Conservation (phyloP, 306 rosid species). For the Coriaria nepalensis region DNA sequence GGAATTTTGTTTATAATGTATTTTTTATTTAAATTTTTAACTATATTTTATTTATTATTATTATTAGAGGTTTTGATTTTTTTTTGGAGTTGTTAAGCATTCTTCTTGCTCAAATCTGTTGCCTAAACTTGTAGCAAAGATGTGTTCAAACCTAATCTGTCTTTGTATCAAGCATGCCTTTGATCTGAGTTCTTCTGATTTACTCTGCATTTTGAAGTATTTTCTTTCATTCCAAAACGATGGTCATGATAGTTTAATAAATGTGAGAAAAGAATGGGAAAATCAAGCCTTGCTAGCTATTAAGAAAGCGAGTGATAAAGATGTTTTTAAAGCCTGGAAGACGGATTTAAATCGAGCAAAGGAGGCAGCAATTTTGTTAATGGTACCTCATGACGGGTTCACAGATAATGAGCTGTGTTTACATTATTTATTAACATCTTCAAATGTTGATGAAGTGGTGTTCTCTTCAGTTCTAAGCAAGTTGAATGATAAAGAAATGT, state of each 20-base stretch:
- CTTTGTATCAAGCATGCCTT: conserved; percentile 47
- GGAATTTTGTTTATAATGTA: too few species aligned
- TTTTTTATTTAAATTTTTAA: too few species aligned
- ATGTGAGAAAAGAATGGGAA: conserved; percentile 75
- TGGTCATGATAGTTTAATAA: conserved; percentile 22
- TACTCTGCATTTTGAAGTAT: conserved; percentile 51
- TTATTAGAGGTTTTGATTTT: conserved; percentile 49
- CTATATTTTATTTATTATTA: too few species aligned
- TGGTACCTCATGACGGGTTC: conserved; percentile 70
- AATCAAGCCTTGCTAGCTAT: conserved; percentile 47
- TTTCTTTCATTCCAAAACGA: conserved; percentile 47
- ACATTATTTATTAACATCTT: conserved; percentile 61
- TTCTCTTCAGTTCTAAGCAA: conserved; percentile 39
- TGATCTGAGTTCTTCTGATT: conserved; percentile 49
- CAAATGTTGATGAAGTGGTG: conserved; percentile 42
- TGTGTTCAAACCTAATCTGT: conserved; percentile 52
- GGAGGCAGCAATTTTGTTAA: conserved; percentile 66
- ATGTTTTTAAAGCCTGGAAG: conserved; percentile 3
- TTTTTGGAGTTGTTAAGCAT: conserved; percentile 34
- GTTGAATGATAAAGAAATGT: conserved; percentile 57
- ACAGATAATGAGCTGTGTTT: conserved; percentile 51
- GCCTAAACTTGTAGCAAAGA: conserved; percentile 32
- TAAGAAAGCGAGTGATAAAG: conserved; percentile 33
- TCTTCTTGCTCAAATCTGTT: conserved; percentile 37
- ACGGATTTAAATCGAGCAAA: conserved; percentile 33